These are phyloP conservation scores for Pseudonectria foliicola DNA, from an alignment of 2,329 filamentous ascomycete genomes.

Conservation along the genomic window DNA sequence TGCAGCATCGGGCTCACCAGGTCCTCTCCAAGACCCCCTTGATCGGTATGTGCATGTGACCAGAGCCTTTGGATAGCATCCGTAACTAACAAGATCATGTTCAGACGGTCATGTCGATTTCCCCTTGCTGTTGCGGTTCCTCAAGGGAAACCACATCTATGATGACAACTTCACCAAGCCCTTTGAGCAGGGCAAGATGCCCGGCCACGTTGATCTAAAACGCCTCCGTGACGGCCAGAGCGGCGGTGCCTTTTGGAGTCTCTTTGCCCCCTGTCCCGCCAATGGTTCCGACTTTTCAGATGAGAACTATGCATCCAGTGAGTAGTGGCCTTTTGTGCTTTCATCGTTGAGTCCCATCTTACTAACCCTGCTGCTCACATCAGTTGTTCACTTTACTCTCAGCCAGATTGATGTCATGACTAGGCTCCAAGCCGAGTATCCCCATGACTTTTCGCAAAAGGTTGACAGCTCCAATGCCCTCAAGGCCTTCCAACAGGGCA, in stretches of 20 bases:
- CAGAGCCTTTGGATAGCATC: neutral
- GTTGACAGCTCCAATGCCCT: constrained; percentile 55
- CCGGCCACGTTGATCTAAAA: constrained; percentile 70
- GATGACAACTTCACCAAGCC: constrained; percentile 61
- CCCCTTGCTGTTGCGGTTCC: constrained; percentile 60
- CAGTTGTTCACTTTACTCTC: constrained; percentile 59
- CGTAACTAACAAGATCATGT: neutral
- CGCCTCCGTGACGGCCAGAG: constrained; percentile 63
- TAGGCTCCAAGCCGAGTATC: constrained; percentile 57
- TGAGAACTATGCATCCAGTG: constrained; percentile 61
- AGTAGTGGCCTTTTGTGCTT: constrained; percentile 15
- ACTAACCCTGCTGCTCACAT: neutral
- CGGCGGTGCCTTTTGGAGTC: constrained; percentile 91
- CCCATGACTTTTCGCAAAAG: constrained; percentile 60
- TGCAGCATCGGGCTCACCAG: constrained; percentile 38
- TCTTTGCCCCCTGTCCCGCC: constrained; percentile 68
- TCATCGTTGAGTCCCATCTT: too few relatives aligned
- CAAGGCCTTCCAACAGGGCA: constrained; percentile 50
- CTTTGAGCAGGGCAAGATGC: constrained; percentile 64
- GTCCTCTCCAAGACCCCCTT: constrained; percentile 41
- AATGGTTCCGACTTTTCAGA: constrained; percentile 69
- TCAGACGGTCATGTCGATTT: constrained; percentile 88
- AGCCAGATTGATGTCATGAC: constrained; percentile 69
- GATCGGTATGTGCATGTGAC: constrained; percentile 33
- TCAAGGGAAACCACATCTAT: constrained; percentile 74